Base-by-base conservation (phyloP, 192 early-diverging fungal genomes). In the Chytriomyces sp. region DNA sequence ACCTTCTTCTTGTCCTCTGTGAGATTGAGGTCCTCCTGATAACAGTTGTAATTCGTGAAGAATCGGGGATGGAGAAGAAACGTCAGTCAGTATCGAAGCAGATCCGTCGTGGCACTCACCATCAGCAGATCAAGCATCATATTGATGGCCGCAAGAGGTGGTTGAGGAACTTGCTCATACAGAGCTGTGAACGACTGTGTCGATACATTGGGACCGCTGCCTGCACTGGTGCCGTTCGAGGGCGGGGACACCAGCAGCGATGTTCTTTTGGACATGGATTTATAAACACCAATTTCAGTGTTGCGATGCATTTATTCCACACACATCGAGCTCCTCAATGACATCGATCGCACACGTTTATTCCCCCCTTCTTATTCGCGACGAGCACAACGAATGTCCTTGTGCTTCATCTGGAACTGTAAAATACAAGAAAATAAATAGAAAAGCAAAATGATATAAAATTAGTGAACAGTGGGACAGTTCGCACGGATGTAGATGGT, bases 121-220 rank as follows among this genome's bases (percentile, higher is more conserved):
- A 86, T 86, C 44, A 86, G 71, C 0, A 86, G 77, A 59, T 86
- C 85, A n/a, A 86, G 76, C 85, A 86, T 86, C 3, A 75, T 86
- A 28, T 83, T 72, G 13, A 83, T 81, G n/a, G 84, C 85, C 11
- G 73, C 49, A 5, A 72, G 62, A 1, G 85, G 79, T 9, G 85
- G 85, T 23, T 74, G 71, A 5, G 79, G 75, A 3, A 80, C 67
- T 10, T 77, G 71, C 13, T 73, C 71, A 44, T 73, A 73, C 20
- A 62, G 26, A 5, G 71, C 71, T 7, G 18, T 73, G 71, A 73
- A 73, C 6, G 57, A 63, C 16, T 53, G 59, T 3, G 71, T 63
- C 7, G 26, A 44, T 6, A 24, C 53, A 35, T 35, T 35, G 20
- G 53, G 16, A 13, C 53, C 53, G 53, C 53, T 57, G 53, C 16